These are phyloP conservation scores for Talaromyces sp. DNA, from an alignment of 2,329 filamentous ascomycete genomes.

Conservation along the genomic window DNA sequence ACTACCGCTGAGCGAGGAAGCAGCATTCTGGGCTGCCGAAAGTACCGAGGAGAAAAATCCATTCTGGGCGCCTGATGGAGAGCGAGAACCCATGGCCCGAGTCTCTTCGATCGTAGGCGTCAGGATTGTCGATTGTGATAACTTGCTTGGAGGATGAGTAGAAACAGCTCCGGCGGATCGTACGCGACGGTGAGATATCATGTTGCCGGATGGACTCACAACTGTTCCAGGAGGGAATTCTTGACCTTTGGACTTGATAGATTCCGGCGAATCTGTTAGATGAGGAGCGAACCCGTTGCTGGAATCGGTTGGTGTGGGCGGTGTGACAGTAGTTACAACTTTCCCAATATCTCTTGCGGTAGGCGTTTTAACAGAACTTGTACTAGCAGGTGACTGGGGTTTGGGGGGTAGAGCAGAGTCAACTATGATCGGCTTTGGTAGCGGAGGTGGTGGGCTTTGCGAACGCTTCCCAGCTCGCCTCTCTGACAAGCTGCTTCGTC, in stretches of 20 bases:
- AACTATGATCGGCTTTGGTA: conserved; percentile 29
- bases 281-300: conserved; percentile 24
- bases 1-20: conserved; percentile 67
- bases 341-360: conserved; percentile 26
- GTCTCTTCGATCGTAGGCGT: conserved; percentile 70
- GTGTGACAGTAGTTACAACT: conserved; percentile 58
- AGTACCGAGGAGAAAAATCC: conserved; percentile 94
- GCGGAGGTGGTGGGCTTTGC: conserved; percentile 25
- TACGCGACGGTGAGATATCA: conserved; percentile 66
- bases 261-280: conserved; percentile 37
- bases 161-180: conserved; percentile 50
- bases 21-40: conserved; percentile 88
- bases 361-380: conserved; percentile 24
- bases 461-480: conserved; percentile 23
- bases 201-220: conserved; percentile 61
- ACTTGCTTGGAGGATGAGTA: conserved; percentile 69
- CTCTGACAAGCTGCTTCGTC: conserved; percentile 30
- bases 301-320: conserved; percentile 56
- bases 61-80: conserved; percentile 49
- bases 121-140: conserved; percentile 70
- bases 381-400: background rate
- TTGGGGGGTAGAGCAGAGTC: conserved; percentile 19
- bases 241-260: conserved; percentile 18
- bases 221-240: conserved; percentile 44
- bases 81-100: conserved; percentile 44